Conservation (phyloP, 2,329 filamentous ascomycete species). For the Penicillium sp. region DNA sequence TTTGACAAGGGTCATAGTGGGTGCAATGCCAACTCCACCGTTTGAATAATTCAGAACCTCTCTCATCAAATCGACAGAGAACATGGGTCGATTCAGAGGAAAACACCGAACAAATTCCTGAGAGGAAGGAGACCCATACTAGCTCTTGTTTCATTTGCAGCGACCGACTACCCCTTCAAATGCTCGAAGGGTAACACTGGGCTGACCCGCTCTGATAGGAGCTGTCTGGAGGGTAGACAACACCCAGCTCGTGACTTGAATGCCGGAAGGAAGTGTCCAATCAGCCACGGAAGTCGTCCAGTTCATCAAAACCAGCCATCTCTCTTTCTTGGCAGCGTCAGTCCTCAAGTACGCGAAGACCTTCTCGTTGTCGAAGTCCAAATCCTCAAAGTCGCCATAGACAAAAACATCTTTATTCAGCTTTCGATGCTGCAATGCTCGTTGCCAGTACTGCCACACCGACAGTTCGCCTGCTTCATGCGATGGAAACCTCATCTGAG, state of each 20-base stretch:
- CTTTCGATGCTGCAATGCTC: not conserved
- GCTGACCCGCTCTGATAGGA: not conserved
- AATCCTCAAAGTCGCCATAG: not conserved
- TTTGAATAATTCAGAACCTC: too few species aligned
- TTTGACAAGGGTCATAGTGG: too few species aligned
- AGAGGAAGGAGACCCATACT: too few species aligned
- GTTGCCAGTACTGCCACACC: not conserved
- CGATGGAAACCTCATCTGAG: not conserved
- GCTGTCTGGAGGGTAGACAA: not conserved
- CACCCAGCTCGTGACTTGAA: not conserved
- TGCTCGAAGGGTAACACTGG: not conserved
- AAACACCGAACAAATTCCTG: too few species aligned
- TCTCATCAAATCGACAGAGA: too few species aligned
- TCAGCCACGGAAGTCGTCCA: not conserved
- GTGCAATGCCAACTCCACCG: too few species aligned
- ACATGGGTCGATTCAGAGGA: too few species aligned
- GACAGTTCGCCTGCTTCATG: not conserved
- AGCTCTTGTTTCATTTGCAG: not conserved
- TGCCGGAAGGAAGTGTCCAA: not conserved
- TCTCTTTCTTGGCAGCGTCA: not conserved
- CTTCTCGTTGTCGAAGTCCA: not conserved
- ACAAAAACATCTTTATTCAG: not conserved
- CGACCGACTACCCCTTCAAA: not conserved
- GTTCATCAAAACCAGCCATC: not conserved
- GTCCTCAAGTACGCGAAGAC: not conserved